Conservation (phyloP, 306 rosid genomes). For the Prunus kanzakura region DNA sequence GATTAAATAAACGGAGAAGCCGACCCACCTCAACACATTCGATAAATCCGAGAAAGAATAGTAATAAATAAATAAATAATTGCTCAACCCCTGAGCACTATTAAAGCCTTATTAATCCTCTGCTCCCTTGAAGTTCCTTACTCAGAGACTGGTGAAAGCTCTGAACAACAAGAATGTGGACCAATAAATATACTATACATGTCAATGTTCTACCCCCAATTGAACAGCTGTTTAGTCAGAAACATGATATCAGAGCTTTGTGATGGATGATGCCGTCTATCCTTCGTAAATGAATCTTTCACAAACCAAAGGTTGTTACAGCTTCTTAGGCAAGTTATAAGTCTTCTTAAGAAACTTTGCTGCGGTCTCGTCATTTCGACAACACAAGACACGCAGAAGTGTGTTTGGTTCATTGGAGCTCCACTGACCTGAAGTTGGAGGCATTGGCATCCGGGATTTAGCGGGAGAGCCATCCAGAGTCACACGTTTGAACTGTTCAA, state of each 20-base stretch:
- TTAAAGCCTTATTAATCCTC: background rate
- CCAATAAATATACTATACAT: conserved; percentile 14
- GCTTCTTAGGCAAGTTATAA: conserved; percentile 77
- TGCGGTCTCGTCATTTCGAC: conserved; percentile 77
- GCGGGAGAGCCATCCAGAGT: conserved; percentile 54
- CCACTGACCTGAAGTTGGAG: conserved; percentile 82
- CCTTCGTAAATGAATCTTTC: background rate
- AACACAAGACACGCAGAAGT: conserved; percentile 71
- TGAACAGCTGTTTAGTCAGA: background rate
- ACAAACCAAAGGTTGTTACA: conserved; percentile 31
- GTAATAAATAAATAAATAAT: background rate
- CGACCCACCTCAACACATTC: background rate
- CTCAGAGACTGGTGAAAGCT: background rate
- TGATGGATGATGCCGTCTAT: background rate
- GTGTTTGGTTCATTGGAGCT: conserved; percentile 83
- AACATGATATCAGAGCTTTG: background rate
- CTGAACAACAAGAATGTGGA: conserved; percentile 3
- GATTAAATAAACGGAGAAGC: background rate
- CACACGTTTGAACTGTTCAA: conserved; percentile 56
- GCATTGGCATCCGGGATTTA: conserved; percentile 76
- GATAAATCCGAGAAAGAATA: background rate
- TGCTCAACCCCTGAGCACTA: background rate
- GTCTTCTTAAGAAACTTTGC: conserved; percentile 93
- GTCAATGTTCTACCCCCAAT: background rate
- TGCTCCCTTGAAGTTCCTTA: background rate